These are phyloP conservation scores for Cylindrotheca fusiformis DNA, from an alignment of 108 stramenopile species.

Conservation along the genomic window DNA sequence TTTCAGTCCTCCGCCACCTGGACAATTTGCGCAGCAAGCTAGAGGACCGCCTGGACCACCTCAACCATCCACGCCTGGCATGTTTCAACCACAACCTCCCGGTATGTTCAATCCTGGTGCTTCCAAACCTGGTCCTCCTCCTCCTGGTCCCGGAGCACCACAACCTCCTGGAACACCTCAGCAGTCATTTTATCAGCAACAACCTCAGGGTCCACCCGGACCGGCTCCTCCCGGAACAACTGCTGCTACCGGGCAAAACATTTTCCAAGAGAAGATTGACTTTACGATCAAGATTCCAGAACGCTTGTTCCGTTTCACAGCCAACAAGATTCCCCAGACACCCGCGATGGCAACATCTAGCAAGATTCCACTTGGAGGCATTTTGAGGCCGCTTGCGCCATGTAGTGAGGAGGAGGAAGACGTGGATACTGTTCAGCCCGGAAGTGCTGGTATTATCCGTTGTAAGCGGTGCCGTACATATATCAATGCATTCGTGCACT, in stretches of 20 bases:
- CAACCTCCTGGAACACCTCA: background rate
- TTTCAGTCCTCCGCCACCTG: conserved; percentile 19
- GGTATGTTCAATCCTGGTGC: conserved; percentile 17
- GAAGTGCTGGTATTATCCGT: conserved; percentile 92
- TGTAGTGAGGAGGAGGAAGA: conserved; percentile 45
- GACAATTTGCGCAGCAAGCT: conserved; percentile 1
- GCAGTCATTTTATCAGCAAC: conserved; percentile 1
- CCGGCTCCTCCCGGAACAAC: conserved; percentile 11
- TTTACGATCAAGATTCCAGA: conserved; percentile 63
- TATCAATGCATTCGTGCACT: conserved; percentile 98
- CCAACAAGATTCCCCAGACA: conserved; percentile 55
- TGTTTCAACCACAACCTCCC: conserved; percentile 36
- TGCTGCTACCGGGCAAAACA: conserved; percentile 6
- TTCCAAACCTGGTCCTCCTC: conserved; percentile 18
- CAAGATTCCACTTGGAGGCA: conserved; percentile 79
- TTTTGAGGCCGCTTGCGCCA: conserved; percentile 83
- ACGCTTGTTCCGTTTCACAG: conserved; percentile 56
- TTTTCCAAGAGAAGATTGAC: conserved; percentile 66
- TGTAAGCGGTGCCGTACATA: conserved; percentile 98
- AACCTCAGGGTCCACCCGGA: conserved; percentile 15
- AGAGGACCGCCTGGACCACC: conserved; percentile 5
- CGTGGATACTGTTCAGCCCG: conserved; percentile 89
- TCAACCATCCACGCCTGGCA: conserved; percentile 16
- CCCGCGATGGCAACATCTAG: conserved; percentile 41
- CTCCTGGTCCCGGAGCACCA: conserved; percentile 5